These are phyloP conservation scores for Dipodascus geniculatus DNA, from an alignment of 805 yeast species.

Conservation along the genomic window DNA sequence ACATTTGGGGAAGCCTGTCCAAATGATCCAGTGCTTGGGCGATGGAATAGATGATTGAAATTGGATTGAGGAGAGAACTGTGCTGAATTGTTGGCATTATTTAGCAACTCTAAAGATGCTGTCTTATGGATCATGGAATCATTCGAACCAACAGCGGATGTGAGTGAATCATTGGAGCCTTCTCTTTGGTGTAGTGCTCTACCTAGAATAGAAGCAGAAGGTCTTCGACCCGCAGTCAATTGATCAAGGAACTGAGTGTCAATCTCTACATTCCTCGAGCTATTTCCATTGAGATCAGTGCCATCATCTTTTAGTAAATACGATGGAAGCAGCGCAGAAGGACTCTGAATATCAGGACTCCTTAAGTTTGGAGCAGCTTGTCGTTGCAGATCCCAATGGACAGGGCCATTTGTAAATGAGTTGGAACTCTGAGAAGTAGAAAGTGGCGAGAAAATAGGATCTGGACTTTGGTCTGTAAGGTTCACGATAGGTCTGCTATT, in stretches of 20 bases:
- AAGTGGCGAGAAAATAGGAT: neutral
- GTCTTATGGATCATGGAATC: conserved; percentile 7
- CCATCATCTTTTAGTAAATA: conserved; percentile 22
- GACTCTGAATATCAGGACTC: conserved; percentile 24
- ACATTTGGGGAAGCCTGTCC: neutral
- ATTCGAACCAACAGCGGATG: conserved; percentile 13
- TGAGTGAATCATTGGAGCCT: conserved; percentile 7
- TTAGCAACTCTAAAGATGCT: neutral
- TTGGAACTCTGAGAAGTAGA: neutral
- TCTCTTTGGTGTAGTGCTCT: conserved; percentile 6
- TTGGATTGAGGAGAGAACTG: conserved; percentile 9
- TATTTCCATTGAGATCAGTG: conserved; percentile 6
- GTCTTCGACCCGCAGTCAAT: conserved; percentile 2
- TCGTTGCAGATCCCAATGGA: neutral
- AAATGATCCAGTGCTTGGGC: neutral
- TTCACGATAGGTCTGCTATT: neutral
- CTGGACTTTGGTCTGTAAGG: neutral
- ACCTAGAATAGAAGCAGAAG: conserved; percentile 10
- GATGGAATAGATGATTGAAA: neutral
- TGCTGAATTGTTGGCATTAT: conserved; percentile 1
- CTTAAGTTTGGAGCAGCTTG: conserved; percentile 6
- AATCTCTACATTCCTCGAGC: neutral
- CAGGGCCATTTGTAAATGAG: conserved; percentile 1
- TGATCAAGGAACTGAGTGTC: conserved; percentile 6
- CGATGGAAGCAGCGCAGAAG: conserved; percentile 28